phyloP scores from a whole-genome alignment of 2,329 filamentous ascomycete species.

The Mollisia scopiformis region DNA sequence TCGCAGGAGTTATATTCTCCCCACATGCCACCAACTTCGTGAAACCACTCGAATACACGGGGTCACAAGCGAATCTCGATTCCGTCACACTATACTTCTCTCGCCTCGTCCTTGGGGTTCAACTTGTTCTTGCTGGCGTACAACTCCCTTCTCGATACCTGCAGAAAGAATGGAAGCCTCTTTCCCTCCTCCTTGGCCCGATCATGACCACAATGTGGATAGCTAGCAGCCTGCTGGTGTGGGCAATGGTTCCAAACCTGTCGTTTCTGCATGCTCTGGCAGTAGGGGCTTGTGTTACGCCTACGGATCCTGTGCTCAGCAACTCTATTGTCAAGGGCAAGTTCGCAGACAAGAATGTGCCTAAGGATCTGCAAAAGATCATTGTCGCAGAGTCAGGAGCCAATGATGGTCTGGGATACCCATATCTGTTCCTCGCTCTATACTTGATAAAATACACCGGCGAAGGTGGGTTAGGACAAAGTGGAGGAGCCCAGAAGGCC shows the following conservation, averaged over 20 bases:
- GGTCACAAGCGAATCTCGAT: conserved; percentile 60
- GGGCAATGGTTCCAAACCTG: conserved; percentile 72
- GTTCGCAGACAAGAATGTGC: conserved; percentile 90
- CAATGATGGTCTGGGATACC: conserved; percentile 85
- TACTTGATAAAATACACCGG: conserved; percentile 80
- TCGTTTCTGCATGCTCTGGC: conserved; percentile 78
- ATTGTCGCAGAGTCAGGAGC: conserved; percentile 82
- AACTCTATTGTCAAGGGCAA: conserved; percentile 93
- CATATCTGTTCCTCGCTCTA: conserved; percentile 82
- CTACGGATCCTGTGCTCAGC: conserved; percentile 85
- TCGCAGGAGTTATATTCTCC: conserved; percentile 79
- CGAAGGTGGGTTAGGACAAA: conserved; percentile 54
- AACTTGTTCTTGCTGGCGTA: conserved; percentile 85
- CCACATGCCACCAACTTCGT: conserved; percentile 78
- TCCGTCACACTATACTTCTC: conserved; percentile 82
- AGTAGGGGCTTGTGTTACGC: conserved; percentile 85
- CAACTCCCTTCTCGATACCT: conserved; percentile 86
- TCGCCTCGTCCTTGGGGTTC: conserved; percentile 84
- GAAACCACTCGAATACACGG: conserved; percentile 75
- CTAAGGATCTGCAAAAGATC: conserved; percentile 77
- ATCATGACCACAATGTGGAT: conserved; percentile 90
- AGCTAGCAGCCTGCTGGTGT: conserved; percentile 76
- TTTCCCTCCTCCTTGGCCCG: conserved; percentile 77
- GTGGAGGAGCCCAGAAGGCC: conserved; percentile 64
- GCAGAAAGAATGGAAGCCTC: conserved; percentile 74